Conservation (phyloP, 1,284 basidiomycete species). For the Clitocybe nebularis region DNA sequence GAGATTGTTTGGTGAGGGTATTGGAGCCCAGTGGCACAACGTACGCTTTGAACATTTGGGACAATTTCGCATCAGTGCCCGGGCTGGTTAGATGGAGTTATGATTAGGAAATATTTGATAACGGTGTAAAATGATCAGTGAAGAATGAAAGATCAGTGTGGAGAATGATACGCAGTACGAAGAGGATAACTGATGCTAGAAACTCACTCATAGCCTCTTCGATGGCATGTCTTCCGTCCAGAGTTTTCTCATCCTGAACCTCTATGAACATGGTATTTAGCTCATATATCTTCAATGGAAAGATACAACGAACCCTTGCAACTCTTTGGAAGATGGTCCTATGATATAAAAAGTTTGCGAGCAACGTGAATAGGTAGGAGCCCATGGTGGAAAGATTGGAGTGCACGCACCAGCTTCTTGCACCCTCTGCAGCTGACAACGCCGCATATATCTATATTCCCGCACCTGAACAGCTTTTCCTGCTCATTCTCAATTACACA, state of each 20-base stretch:
- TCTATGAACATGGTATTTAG: constrained; percentile 37
- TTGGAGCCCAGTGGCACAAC: constrained; percentile 14
- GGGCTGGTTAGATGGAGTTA: constrained; percentile 52
- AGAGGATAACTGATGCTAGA: not conserved
- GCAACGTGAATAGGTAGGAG: not conserved
- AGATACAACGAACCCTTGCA: constrained; percentile 59
- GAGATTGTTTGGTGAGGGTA: not conserved
- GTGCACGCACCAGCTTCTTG: constrained; percentile 56
- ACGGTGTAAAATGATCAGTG: no score
- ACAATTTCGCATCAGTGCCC: constrained; percentile 80
- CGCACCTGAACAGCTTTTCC: constrained; percentile 77
- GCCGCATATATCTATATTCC: constrained; percentile 64
- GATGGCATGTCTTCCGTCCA: constrained; percentile 70
- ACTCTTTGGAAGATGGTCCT: constrained; percentile 82
- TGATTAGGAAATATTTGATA: no score
- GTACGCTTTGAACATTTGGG: constrained; percentile 72
- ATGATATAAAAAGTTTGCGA: not conserved
- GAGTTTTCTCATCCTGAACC: constrained; percentile 62
- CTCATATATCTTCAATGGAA: not conserved
- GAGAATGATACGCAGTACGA: no score
- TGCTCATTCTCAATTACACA: constrained; percentile 74
- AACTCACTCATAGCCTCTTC: constrained; percentile 86
- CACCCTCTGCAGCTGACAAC: constrained; percentile 76
- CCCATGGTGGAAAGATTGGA: not conserved
- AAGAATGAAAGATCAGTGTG: no score